A percentile compares a stretch with the other conserved stretches of the same genome.
Conservation (phyloP, 768 basidiomycete species). For the Mycena sanguinolenta region DNA sequence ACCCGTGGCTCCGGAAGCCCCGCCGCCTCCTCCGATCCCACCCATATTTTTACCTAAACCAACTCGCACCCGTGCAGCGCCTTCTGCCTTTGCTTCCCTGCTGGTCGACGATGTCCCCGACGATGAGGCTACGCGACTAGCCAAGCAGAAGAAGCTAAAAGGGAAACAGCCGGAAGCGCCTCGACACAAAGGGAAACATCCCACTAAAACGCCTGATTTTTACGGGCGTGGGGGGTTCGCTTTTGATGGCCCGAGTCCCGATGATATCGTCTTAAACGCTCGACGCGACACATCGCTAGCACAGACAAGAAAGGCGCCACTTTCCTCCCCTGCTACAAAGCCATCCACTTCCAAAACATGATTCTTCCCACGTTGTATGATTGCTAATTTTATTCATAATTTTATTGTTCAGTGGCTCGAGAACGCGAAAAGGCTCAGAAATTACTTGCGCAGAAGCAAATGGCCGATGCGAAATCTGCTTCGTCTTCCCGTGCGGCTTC, state of each 20-base stretch:
- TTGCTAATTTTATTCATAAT: conserved; percentile 54
- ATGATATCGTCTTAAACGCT: conserved; percentile 88
- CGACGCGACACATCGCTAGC: conserved; percentile 79
- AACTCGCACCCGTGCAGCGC: conserved; percentile 75
- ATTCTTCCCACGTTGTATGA: conserved; percentile 42
- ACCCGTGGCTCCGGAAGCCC: conserved; percentile 54
- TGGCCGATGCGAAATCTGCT: conserved; percentile 51
- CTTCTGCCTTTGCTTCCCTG: conserved; percentile 82
- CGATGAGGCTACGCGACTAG: conserved; percentile 25
- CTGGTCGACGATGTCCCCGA: conserved; percentile 64
- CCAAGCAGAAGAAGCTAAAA: conserved; percentile 17
- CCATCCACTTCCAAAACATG: conserved; percentile 36
- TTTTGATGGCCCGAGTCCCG: conserved; percentile 91
- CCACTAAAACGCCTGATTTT: conserved; percentile 51
- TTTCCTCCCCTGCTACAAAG: conserved; percentile 35
- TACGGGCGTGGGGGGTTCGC: conserved; percentile 61
- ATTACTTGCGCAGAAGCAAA: conserved; percentile 60
- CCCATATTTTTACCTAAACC: conserved; percentile 72
- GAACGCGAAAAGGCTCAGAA: conserved; percentile 85
- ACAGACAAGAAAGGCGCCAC: conserved; percentile 46
- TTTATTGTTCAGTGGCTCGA: conserved; percentile 75
- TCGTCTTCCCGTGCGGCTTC: conserved; percentile 63
- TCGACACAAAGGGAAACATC: conserved; percentile 39
- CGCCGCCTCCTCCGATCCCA: conserved; percentile 54
- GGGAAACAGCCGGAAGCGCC: conserved; percentile 37